These are phyloP conservation scores for Blepharisma japonicum DNA, from an alignment of 73 alveolate species.

Conservation along the genomic window DNA sequence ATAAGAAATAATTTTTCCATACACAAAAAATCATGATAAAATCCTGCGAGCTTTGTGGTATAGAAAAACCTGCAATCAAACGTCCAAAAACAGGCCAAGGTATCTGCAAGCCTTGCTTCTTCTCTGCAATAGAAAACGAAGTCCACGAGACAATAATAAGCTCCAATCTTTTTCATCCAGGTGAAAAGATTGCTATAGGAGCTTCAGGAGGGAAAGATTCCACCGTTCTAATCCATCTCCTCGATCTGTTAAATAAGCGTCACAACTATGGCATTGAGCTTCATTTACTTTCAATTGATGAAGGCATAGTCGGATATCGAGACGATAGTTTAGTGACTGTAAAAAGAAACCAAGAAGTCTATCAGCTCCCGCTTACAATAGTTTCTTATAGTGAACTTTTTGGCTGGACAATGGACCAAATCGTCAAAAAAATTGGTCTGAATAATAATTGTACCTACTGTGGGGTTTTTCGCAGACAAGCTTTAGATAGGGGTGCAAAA, in stretches of 20 bases:
- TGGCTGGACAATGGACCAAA: conserved; percentile 98
- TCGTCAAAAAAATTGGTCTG: conserved; percentile 58
- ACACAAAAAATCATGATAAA: neutral
- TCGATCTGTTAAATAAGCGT: conserved; percentile 83
- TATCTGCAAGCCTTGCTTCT: conserved; percentile 72
- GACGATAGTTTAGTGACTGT: conserved; percentile 96
- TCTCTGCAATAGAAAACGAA: conserved; percentile 91
- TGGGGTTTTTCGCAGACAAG: conserved; percentile 98
- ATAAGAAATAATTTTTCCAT: too few relatives aligned
- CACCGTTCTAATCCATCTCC: conserved; percentile 94
- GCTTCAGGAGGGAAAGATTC: conserved; percentile 97
- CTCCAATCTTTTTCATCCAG: conserved; percentile 73
- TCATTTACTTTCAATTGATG: conserved; percentile 90
- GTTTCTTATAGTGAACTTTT: conserved; percentile 83
- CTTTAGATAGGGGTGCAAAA: conserved; percentile 94
- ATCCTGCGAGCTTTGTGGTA: conserved; percentile 8
- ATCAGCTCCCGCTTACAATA: conserved; percentile 79
- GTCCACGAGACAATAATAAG: conserved; percentile 88
- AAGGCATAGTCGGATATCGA: conserved; percentile 98
- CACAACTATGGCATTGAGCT: conserved; percentile 90
- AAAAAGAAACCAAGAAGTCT: conserved; percentile 75
- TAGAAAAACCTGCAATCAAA: conserved; percentile 13
- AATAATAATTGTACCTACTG: conserved; percentile 91
- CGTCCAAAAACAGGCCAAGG: conserved; percentile 28
- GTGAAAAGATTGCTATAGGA: conserved; percentile 86